phyloP scores from a whole-genome alignment of 2,329 filamentous ascomycete species.

The Orbilia brochopaga region DNA sequence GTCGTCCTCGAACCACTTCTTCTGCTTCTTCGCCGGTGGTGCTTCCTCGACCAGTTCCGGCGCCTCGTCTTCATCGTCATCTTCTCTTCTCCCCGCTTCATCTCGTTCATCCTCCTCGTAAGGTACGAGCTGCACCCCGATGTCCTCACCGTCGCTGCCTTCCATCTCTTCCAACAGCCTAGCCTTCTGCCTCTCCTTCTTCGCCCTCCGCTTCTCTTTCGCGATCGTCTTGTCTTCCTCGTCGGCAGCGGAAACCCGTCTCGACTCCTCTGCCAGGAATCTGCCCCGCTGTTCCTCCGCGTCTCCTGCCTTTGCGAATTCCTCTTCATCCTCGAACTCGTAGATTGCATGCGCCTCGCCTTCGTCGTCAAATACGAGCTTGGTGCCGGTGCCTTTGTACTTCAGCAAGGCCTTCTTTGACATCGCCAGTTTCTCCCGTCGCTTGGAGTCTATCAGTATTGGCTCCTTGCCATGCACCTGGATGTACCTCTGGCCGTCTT shows the following conservation, averaged over 20 bases:
- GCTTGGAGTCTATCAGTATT: slow-evolving; percentile 88
- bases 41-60: slow-evolving; percentile 58
- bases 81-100: slow-evolving; percentile 54
- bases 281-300: slow-evolving; percentile 75
- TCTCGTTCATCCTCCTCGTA: slow-evolving; percentile 53
- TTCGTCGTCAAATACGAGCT: slow-evolving; percentile 90
- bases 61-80: slow-evolving; percentile 55
- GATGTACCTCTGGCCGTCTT: slow-evolving; percentile 66
- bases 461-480: slow-evolving; percentile 71
- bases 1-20: slow-evolving; percentile 80
- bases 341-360: slow-evolving; percentile 84
- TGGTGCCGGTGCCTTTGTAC: slow-evolving; percentile 83
- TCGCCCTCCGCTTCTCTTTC: slow-evolving; percentile 78
- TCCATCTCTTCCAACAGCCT: slow-evolving; percentile 65
- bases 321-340: slow-evolving; percentile 82
- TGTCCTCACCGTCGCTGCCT: slow-evolving; percentile 56
- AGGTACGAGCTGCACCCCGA: slow-evolving; percentile 46
- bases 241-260: slow-evolving; percentile 76
- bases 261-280: slow-evolving; percentile 78
- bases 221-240: slow-evolving; percentile 79
- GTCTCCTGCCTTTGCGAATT: slow-evolving; percentile 75
- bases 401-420: slow-evolving; percentile 94
- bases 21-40: slow-evolving; percentile 66
- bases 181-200: slow-evolving; percentile 74
- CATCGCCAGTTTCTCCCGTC: slow-evolving; percentile 90